These are phyloP conservation scores for Psilocybe azurescens DNA, from an alignment of 768 basidiomycete genomes.

Conservation along the genomic window DNA sequence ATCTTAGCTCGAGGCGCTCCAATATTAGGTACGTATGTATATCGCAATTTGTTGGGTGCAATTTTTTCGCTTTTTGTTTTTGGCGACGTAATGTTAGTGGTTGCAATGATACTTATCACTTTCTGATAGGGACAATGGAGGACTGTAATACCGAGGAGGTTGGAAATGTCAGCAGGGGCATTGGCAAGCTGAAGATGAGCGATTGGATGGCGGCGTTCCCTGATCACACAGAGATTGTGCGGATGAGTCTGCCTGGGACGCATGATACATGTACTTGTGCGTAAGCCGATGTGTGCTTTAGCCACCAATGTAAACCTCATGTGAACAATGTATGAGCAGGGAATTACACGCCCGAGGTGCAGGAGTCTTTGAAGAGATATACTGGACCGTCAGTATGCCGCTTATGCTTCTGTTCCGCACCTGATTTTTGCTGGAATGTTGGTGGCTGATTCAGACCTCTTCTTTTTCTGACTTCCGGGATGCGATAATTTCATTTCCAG, in stretches of 20 bases:
- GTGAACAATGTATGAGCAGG: constrained; percentile 27
- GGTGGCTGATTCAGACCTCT: not conserved
- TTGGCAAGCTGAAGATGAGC: constrained; percentile 29
- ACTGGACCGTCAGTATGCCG: constrained; percentile 44
- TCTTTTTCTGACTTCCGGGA: no score
- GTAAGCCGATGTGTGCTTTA: constrained; percentile 20
- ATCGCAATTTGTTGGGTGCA: not conserved
- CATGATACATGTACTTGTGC: constrained; percentile 52
- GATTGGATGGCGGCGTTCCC: constrained; percentile 51
- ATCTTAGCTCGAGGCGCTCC: constrained; percentile 26
- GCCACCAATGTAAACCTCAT: not conserved
- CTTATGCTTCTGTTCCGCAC: not conserved
- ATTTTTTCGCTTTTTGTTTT: no score
- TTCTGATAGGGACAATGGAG: constrained; percentile 34
- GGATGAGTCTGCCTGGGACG: constrained; percentile 56
- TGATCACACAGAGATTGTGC: constrained; percentile 46
- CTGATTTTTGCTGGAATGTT: no score
- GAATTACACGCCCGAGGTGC: constrained; percentile 48
- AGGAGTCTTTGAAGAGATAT: constrained; percentile 44
- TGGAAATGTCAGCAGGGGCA: constrained; percentile 1
- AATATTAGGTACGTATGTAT: constrained; percentile 21
- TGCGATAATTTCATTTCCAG: constrained; percentile 19
- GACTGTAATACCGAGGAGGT: constrained; percentile 30
- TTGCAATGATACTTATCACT: not conserved
- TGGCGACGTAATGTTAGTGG: not conserved